Evolutionary conservation across 768 basidiomycete species (phyloP), one percentile per base, ranked within the genome.

Genomic region (Tricholoma furcatifolium): DNA sequence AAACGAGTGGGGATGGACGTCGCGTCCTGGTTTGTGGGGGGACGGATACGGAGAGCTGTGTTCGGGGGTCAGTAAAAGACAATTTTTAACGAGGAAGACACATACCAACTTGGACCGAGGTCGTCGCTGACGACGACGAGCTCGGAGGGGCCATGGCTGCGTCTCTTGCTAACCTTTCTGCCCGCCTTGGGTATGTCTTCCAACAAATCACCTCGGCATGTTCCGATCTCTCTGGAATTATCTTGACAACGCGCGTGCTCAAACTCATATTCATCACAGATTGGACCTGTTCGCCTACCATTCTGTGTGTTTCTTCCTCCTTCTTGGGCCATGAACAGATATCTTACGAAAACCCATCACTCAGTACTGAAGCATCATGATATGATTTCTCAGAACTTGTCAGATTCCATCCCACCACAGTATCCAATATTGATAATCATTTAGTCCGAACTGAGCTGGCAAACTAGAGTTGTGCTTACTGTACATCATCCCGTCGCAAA

Each of bases 81-180:
- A 42, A 47, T 18, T 11, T 35, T 12, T 36, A 41, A 20, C 27
- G 41, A 31, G n/a, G 1, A 11, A 8, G n/a, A 21, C 49, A 84
- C 92, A 78, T 49, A 88, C 92, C 92, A 71, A 94, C 92, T 93
- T 93, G 91, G 49, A 94, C 91, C 60, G 91, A 92, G 61, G 91
- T 93, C 74, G 87, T 81, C 77, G 84, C 69, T 69, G 86, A 70
- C 58, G 78, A 76, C 76, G 80, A 79, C 78, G 85, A 81, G 73
- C 83, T 79, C 75, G 79, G 72, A 62, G 87, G 87, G 68, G 87
- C 83, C 88, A 89, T 89, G 79, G 74, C 67, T 70, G 71, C 64
- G 67, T 68, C 66, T 67, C 68, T 70, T 67, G 68, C 67, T 60
- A 63, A 43, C 55, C 64, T 45, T n/a, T 46, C 50, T 43, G 39